Evolutionary conservation across 2,329 filamentous ascomycete species (phyloP), one percentile per base, ranked within the genome.

Genomic region (Botrytis porri): DNA sequence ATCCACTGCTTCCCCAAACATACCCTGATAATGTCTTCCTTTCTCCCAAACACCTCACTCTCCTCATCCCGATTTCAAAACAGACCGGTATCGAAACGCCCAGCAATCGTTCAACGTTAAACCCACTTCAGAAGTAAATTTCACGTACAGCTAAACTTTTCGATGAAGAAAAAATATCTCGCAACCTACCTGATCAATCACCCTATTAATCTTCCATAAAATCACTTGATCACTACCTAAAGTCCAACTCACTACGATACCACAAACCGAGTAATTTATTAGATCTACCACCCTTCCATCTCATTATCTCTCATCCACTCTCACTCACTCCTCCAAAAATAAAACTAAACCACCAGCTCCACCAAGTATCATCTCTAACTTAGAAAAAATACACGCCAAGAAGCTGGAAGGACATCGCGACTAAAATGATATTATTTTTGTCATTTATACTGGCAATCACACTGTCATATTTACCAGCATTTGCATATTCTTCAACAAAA

Each of bases 381-480:
- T 7, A 2, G 25, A 29, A 54, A n/a, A 3, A 1, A n/a, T 3
- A 16, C n/a, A 16, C 22, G 3, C 41, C 14, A 1, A 3, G 10
- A 48, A 9, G 8, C 0, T 10, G 2, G 1, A 2, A 45, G 0
- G 1, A 8, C 43, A 9, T 45, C 18, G 43, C 7, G 43, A 45
- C 18, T 45, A 45, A 45, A 45, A 22, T 4, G 22, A 9, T 22
- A 45, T 7, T 20, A 20, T 20, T 45, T 45, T 1, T 7, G 18
- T 3, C 18, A 45, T 20, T 20, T 8, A 1, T 0, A 45, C 18
- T 45, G 43, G 43, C n/a, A n/a, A n/a, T n/a, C n/a, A n/a, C n/a
- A n/a, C n/a, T 7, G 18, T 3, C 18, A 45, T 20, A 8, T 8
- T 0, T 0, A 45, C 18, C 22, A 18, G 43, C 43, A 22, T 45